Evolutionary conservation across 257 asterid species (phyloP), one percentile per base, ranked within the genome.

Genomic region (Ilex aquifolium): DNA sequence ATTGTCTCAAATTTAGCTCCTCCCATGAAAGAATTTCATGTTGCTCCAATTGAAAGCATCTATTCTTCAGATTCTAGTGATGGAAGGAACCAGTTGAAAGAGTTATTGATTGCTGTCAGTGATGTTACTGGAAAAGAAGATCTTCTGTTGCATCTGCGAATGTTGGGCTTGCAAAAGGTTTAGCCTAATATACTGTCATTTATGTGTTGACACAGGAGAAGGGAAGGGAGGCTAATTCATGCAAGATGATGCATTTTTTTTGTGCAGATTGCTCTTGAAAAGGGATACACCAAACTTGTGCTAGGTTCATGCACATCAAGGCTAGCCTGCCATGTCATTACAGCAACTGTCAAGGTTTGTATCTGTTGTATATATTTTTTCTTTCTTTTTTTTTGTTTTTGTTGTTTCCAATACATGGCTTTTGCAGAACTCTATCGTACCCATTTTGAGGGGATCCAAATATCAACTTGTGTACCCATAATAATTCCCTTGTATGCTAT

Each of bases 301-400:
- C 69, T 92, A 14, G 91, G 89, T 60, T 84, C 85, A 11, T 76
- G 95, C 77, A 82, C 95, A 56, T 89, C 99, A 57, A 75, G 81
- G 80, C 85, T 92, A 68, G 97, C 99, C 42, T 79, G 99, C 65
- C 97, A 76, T 72, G 97, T 92, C 53, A 95, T 86, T 73, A 95
- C 87, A 83, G 97, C 96, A 74, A 89, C 97, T 44, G 95, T 92
- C 64, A 92, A 92, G 96, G 97, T 89, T 52, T 42, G 69, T 65
- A 10, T 4, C 11, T 6, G 4, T 46, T 12, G 7, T 42, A 10
- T 1, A 46, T 46, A 10, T 46, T 46, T 46, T 46, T 46, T 6
- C n/a, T 46, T 6, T 36, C 56, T 10, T 31, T 50, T 11, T 11
- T 9, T 56, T 29, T 11, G 48, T 56, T 48, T 21, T 21, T 21